A percentile compares a stretch with the other conserved stretches of the same genome.
Conservation (phyloP, 768 basidiomycete genomes). For the Pleurotus eryngii region DNA sequence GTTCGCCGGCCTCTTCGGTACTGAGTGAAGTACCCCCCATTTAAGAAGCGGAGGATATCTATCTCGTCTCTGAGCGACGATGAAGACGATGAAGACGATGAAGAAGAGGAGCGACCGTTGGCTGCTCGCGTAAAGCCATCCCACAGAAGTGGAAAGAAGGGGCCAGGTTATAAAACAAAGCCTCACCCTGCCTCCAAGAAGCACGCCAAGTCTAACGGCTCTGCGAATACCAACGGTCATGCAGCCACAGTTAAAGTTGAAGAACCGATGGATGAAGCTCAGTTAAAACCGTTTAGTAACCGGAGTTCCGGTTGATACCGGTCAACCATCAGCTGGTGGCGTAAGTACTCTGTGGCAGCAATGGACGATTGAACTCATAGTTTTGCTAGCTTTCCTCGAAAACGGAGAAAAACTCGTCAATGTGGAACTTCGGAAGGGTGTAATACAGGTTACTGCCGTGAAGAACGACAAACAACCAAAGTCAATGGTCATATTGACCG, state of each 20-base stretch:
- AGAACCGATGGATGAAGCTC: slow-evolving; percentile 76
- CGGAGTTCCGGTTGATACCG: slow-evolving; percentile 75
- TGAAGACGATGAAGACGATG: slow-evolving; percentile 47
- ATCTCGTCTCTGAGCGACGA: slow-evolving; percentile 51
- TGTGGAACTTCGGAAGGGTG: slow-evolving; percentile 73
- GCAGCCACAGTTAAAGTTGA: slow-evolving; percentile 65
- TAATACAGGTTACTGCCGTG: slow-evolving; percentile 82
- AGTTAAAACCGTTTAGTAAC: slow-evolving; percentile 75
- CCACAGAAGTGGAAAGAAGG: slow-evolving; percentile 52
- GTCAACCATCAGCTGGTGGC: slow-evolving; percentile 37
- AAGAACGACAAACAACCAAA: slow-evolving; percentile 77
- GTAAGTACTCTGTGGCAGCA: slow-evolving; percentile 30
- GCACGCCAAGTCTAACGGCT: slow-evolving; percentile 40
- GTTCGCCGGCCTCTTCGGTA: slow-evolving; percentile 48
- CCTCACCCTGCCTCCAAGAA: slow-evolving; percentile 48
- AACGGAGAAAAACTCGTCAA: slow-evolving; percentile 77
- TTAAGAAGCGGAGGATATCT: slow-evolving; percentile 54
- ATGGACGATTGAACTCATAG: background rate
- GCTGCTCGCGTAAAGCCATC: slow-evolving; percentile 38
- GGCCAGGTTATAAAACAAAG: slow-evolving; percentile 56
- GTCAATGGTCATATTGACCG: slow-evolving; percentile 83
- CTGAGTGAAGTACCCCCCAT: slow-evolving; percentile 45
- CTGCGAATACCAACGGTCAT: slow-evolving; percentile 29
- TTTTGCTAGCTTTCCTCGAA: slow-evolving; percentile 46
- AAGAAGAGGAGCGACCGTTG: slow-evolving; percentile 59